Evolutionary conservation across 495 filamentous ascomycete genomes (phyloP), one percentile per base, ranked within the genome.

Genomic region (Hypoxylon fragiforme): DNA sequence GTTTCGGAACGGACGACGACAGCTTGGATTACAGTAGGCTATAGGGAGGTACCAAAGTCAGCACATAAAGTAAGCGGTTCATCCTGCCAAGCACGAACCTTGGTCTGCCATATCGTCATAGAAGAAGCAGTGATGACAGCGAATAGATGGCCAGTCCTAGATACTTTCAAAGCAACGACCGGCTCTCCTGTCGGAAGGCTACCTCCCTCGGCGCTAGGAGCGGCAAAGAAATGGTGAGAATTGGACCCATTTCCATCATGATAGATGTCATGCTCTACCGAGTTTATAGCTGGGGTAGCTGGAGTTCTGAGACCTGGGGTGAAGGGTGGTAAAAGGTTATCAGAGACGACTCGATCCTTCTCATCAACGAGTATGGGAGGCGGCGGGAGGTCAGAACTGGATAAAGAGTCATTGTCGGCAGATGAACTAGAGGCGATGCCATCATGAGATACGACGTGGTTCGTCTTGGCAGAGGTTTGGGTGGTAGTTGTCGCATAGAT

Each of bases 31-130:
- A 88, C 91, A 43, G 89, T 91, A 46, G 95, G 95, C 91, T 97
- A 71, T 38, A 34, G 16, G 18, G 7, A 24, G 13, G 24, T 14
- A 44, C 44, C 14, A 58, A 50, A 37, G 54, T 67, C 75, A 59
- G 42, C 31, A 51, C 15, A 6, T 44, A 63, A 54, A 35, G 21
- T 21, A 9, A 28, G 9, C n/a, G 18, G 9, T 16, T 5, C 8
- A 22, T 3, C 34, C 37, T 20, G 30, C n/a, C 45, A 7, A 11
- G 14, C n/a, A 68, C 79, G 52, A 81, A 92, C 92, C 78, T 90
- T 91, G 45, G 89, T 92, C 72, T 99, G 95, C 95, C 95, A 99
- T 49, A 97, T 79, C 13, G 85, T 89, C 64, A 97, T 79, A 3
- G 86, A 86, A 6, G 86, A 86, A 3, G 80, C 71, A 1, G 94